A percentile compares a stretch with the other conserved stretches of the same genome.
Conservation (phyloP, 129 eudicot genomes). For the Flaveria sonorensis region DNA sequence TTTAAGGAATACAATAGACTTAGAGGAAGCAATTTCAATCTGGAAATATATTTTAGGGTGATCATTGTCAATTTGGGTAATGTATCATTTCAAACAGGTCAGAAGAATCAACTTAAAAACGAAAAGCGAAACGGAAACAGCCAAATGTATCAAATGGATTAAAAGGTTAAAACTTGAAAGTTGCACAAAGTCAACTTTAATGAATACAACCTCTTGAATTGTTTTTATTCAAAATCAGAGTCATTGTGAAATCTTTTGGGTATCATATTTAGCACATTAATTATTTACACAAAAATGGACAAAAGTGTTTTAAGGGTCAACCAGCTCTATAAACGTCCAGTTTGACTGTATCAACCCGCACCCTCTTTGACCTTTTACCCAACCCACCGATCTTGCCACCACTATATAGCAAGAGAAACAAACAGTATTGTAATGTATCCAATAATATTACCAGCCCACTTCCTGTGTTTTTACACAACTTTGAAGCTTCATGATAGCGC, state of each 20-base stretch:
- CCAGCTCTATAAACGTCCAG: neutral
- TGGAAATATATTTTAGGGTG: no score
- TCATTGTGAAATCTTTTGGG: neutral
- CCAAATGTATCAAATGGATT: neutral
- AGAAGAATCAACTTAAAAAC: neutral
- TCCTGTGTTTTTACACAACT: slow-evolving; percentile 76
- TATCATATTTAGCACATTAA: neutral
- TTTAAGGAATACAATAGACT: neutral
- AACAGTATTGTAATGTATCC: neutral
- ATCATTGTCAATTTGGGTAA: neutral
- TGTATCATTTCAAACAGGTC: neutral
- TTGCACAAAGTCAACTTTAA: neutral
- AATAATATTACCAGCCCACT: slow-evolving; percentile 85
- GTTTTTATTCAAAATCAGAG: neutral
- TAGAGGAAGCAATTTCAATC: neutral
- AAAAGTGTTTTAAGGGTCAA: neutral
- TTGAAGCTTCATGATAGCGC: slow-evolving; percentile 94
- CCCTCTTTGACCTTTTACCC: neutral
- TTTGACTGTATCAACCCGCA: neutral
- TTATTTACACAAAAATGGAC: neutral
- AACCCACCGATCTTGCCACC: neutral
- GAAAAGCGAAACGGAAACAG: neutral
- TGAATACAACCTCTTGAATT: neutral
- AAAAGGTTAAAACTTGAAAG: slow-evolving; percentile 1
- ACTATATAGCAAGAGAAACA: neutral